Evolutionary conservation across 23 red algal species (phyloP).

Genomic region (Gracilaria gracilis): DNA sequence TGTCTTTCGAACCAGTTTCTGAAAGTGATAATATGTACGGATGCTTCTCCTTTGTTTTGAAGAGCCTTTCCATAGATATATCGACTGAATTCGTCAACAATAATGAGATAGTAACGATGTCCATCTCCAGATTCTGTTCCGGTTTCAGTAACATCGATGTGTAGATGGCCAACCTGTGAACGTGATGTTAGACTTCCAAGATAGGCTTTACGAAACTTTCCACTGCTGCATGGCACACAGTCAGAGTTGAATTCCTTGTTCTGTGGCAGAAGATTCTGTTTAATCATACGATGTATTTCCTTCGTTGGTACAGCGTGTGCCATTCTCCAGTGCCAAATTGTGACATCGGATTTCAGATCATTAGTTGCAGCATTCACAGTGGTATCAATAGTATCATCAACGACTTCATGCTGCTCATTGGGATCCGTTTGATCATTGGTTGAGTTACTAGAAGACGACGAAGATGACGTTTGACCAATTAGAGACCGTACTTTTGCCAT

Average conservation of each 20-base stretch:
- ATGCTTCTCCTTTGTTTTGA: slow-evolving; percentile 30
- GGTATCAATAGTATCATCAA: too few relatives aligned
- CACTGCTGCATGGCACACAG: slow-evolving; percentile 29
- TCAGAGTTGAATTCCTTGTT: not conserved
- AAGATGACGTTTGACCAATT: too few relatives aligned
- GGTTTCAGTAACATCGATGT: slow-evolving; percentile 6
- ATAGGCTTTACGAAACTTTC: slow-evolving; percentile 28
- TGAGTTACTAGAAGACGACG: too few relatives aligned
- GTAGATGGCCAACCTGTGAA: not conserved
- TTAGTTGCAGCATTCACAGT: not conserved
- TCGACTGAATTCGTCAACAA: slow-evolving; percentile 33
- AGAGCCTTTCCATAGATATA: not conserved
- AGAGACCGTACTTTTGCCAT: not conserved
- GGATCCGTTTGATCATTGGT: not conserved
- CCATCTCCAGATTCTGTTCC: not conserved
- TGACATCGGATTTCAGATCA: not conserved
- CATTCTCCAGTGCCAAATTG: slow-evolving; percentile 33
- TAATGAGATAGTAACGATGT: not conserved
- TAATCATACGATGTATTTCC: not conserved
- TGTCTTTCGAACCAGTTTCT: slow-evolving; percentile 40
- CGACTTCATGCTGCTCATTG: not conserved
- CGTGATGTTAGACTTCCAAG: slow-evolving; percentile 28
- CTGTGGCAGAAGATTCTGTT: not conserved
- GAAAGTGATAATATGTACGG: not conserved
- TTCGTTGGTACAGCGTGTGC: slow-evolving; percentile 7